Conservation (phyloP, 352 stramenopile genomes). For the Phytophthora syringae region DNA sequence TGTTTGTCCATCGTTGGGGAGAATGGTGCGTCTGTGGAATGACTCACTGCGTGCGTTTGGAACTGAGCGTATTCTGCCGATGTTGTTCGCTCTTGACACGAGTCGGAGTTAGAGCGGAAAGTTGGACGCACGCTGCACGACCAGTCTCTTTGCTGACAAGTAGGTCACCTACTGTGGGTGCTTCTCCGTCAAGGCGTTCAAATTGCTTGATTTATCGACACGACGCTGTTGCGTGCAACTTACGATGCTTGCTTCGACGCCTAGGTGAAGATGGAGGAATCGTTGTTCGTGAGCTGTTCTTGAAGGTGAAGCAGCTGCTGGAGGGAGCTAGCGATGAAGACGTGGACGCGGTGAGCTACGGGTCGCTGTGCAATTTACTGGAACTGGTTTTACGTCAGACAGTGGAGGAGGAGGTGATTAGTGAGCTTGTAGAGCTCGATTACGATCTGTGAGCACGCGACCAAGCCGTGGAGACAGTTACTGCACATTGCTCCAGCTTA, state of each 20-base stretch:
- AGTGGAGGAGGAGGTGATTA: not conserved
- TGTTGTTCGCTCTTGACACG: slow-evolving; percentile 46
- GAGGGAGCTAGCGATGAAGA: slow-evolving; percentile 8
- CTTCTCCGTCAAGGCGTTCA: slow-evolving; percentile 58
- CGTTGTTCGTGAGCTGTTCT: slow-evolving; percentile 20
- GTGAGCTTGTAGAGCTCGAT: slow-evolving; percentile 22
- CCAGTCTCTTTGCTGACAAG: slow-evolving; percentile 54
- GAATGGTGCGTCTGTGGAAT: slow-evolving; percentile 31
- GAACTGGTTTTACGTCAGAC: slow-evolving; percentile 45
- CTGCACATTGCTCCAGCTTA: slow-evolving; percentile 58
- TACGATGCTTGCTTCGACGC: slow-evolving; percentile 59
- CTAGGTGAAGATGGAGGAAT: not conserved
- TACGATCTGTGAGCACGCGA: slow-evolving; percentile 48
- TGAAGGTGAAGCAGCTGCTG: slow-evolving; percentile 6
- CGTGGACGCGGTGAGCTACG: slow-evolving; percentile 34
- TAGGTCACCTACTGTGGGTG: too few species aligned
- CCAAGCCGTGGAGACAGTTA: slow-evolving; percentile 39
- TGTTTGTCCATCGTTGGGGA: slow-evolving; percentile 42
- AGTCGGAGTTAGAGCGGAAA: slow-evolving; percentile 37
- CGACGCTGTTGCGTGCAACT: slow-evolving; percentile 40
- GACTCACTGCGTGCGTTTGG: slow-evolving; percentile 49
- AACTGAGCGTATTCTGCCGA: slow-evolving; percentile 35
- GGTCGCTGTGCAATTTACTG: slow-evolving; percentile 56
- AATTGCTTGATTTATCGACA: slow-evolving; percentile 55
- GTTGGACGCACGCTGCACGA: slow-evolving; percentile 39